These are phyloP conservation scores for Neotropicomus parvogracilis DNA, from an alignment of 1,284 basidiomycete species.

Conservation along the genomic window DNA sequence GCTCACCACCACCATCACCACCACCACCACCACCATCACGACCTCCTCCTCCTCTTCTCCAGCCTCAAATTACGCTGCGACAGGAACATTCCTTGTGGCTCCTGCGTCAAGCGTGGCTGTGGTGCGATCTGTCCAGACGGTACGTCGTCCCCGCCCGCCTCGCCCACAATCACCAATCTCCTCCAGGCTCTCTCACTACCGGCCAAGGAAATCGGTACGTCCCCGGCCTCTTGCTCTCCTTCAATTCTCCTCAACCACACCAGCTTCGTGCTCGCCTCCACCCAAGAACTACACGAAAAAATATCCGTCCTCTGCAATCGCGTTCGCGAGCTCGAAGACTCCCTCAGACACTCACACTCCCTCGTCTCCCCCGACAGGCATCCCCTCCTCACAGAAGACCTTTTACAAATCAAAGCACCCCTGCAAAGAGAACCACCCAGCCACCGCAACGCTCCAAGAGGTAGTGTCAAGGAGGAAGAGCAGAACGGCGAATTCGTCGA, in stretches of 20 bases:
- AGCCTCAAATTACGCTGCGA: slow-evolving; percentile 76
- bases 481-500: slow-evolving; percentile 66
- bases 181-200: slow-evolving; percentile 65
- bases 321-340: slow-evolving; percentile 75
- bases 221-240: not conserved
- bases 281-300: slow-evolving; percentile 78
- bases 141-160: slow-evolving; percentile 26
- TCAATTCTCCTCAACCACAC: slow-evolving; percentile 6
- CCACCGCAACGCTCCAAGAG: slow-evolving; percentile 28
- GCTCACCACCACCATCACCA: slow-evolving; percentile 5
- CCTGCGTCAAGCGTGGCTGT: slow-evolving; percentile 56
- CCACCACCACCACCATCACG: slow-evolving; percentile 2
- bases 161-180: too few relatives aligned
- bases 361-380: slow-evolving; percentile 60
- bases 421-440: slow-evolving; percentile 54
- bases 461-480: slow-evolving; percentile 55
- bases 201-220: slow-evolving; percentile 73
- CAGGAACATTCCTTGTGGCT: slow-evolving; percentile 43
- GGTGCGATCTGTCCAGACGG: slow-evolving; percentile 65
- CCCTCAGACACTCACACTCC: slow-evolving; percentile 55
- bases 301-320: slow-evolving; percentile 71
- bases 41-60: not conserved
- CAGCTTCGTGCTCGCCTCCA: slow-evolving; percentile 78
- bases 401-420: slow-evolving; percentile 68
- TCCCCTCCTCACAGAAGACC: slow-evolving; percentile 64